phyloP scores from a whole-genome alignment of 306 rosid species.

The Cucumis cinereus region DNA sequence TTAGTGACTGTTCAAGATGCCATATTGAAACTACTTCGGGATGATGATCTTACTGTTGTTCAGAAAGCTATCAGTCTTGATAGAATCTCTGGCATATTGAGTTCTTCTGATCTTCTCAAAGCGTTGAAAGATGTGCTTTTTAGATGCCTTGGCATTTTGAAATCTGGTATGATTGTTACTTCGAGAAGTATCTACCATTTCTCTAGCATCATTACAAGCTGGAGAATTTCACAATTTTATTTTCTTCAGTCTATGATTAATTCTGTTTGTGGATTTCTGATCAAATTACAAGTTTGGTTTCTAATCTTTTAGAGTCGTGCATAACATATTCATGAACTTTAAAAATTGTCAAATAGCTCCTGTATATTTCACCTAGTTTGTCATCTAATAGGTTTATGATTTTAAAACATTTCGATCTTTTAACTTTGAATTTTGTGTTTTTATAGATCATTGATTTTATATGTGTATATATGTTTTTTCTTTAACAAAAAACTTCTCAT shows the following conservation, averaged over 20 bases:
- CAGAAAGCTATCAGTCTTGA: conserved; percentile 51
- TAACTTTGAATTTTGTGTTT: background rate
- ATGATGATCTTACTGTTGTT: conserved; percentile 75
- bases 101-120: conserved; percentile 40
- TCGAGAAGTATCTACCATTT: background rate
- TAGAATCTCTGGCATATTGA: conserved; percentile 38
- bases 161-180: conserved; percentile 28
- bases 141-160: conserved; percentile 41
- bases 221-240: background rate
- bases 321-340: background rate
- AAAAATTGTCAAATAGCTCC: background rate
- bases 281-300: background rate
- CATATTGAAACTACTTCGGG: conserved; percentile 59
- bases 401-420: background rate
- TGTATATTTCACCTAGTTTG: background rate
- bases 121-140: conserved; percentile 47
- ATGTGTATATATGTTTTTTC: too few relatives aligned
- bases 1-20: conserved; percentile 49
- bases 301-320: background rate
- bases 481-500: too few relatives aligned
- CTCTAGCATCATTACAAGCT: background rate
- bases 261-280: background rate
- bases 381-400: background rate
- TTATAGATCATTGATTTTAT: too few relatives aligned
- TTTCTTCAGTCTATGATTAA: background rate